Base-by-base conservation (phyloP, 768 basidiomycete species). In the Auriculariales sp. region DNA sequence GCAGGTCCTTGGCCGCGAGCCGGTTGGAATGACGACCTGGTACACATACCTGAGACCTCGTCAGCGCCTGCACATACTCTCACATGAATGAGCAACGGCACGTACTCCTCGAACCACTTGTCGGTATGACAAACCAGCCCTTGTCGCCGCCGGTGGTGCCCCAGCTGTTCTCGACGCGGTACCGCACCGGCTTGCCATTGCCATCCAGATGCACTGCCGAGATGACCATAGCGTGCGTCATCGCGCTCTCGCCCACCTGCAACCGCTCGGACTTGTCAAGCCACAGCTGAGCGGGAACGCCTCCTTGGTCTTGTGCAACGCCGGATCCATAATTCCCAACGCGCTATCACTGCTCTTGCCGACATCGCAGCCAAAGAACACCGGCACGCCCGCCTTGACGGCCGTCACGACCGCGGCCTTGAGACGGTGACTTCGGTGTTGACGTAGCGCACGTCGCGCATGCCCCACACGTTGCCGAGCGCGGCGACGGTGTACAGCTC, bases 161-260 rank as follows among this genome's bases (percentile, higher is more conserved):
- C 94, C 94, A 98, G 3, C 82, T 85, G 68, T 98, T 98, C 72
- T 98, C 94, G 17, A 98, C 88, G 66, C 90, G 89, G 75, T 90
- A 98, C n/a, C 90, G 75, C 17, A 93, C 65, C 0, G 91, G 82
- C 51, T 75, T 77, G 48, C 88, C 89, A 2, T 63, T 61, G 49
- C 62, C 66, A 59, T 93, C 91, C 46, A 95, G 68, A 60, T 97
- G 93, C 15, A 93, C 93, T 15, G 77, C 93, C 15, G 85, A 81
- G 62, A 97, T 93, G 35, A 94, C 89, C 88, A 90, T 86, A 2
- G 90, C 90, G 62, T 97, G 93, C 1, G 92, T 97, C 92, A 95
- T 94, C 28, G 82, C 63, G 0, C 84, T 87, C 58, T 97, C 92
- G 49, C 79, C 78, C 17, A 81, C 80, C 58, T 80, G 76, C 31